Evolutionary conservation across 2,329 filamentous ascomycete genomes (phyloP), one percentile per base, ranked within the genome.

Genomic region (Trichoderma asperellum): DNA sequence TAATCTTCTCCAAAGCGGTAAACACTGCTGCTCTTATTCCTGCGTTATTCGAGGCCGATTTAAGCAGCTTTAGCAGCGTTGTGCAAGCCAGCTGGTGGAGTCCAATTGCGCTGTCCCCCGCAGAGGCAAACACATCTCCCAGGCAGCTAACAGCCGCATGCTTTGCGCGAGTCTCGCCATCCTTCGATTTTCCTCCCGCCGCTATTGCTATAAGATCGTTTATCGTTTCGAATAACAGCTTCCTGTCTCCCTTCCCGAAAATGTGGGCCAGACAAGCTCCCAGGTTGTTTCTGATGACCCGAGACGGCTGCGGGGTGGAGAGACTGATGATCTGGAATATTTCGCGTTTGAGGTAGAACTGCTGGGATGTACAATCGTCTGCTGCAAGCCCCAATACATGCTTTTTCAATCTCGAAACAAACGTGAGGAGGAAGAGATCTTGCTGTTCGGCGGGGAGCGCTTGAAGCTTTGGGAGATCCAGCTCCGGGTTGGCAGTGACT

Each of bases 391-490:
- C 83, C 66, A 89, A 85, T 56, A 97, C 92, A 85, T 97, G 92
- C 74, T 91, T 91, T 72, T 89, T 91, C 68, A 99, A 86, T 71
- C 91, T 89, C 34, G 94, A 91, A 43, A 94, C 91, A 78, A 96
- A 97, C 32, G 91, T 96, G 70, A 99, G 86, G 72, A 99, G 87
- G 80, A 96, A 96, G 14, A 99, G 88, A 76, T 97, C 94, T 81
- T 99, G 96, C 80, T 99, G 96, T 82, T 99, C 96, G 66, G 92
- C 89, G 55, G 95, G 93, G 58, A 98, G 88, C 64, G 92, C 87
- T 80, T 97, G 91, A 59, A 99, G 89, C 85, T 97, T 97, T 76
- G 90, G 83, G 74, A 97, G 83, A 78, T 99, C 94, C 79, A 99
- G 92, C 84, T 97, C 92, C 62, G 90, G 91, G 76, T 88, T 90